Conservation (phyloP, 768 basidiomycete species). For the Podaxis rugospora region DNA sequence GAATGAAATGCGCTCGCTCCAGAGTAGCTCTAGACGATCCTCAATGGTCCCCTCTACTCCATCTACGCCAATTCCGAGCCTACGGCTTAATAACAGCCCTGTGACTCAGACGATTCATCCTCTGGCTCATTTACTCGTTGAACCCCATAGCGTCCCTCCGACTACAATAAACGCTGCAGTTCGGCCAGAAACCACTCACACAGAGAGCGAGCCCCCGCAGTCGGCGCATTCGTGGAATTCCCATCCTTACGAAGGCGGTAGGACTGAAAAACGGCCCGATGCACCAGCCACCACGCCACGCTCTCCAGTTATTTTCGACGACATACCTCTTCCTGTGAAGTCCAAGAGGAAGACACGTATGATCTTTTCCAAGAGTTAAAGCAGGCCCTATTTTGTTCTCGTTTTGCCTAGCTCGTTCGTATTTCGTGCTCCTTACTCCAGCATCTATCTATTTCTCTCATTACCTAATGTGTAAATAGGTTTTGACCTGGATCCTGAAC, state of each 20-base stretch:
- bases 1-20: slow-evolving; percentile 6
- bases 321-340: slow-evolving; percentile 9
- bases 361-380: slow-evolving; percentile 7
- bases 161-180: background rate
- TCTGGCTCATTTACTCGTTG: slow-evolving; percentile 6
- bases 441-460: background rate
- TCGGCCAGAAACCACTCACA: background rate
- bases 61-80: slow-evolving; percentile 1
- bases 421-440: background rate
- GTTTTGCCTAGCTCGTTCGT: background rate
- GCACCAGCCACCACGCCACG: background rate
- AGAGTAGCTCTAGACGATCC: background rate
- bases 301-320: slow-evolving; percentile 2
- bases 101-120: slow-evolving; percentile 1
- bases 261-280: background rate
- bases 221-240: background rate
- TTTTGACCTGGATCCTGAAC: background rate
- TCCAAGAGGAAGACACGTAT: slow-evolving; percentile 8
- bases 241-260: background rate
- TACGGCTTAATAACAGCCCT: background rate
- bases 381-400: background rate
- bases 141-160: background rate
- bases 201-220: background rate
- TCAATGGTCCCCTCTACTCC: background rate
- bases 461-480: background rate